Percentiles rank a stretch among this genome's conserved stretches.
Evolutionary conservation across 495 filamentous ascomycete genomes (phyloP).

Genomic region (Pseudoneurospora amorphoporcata): DNA sequence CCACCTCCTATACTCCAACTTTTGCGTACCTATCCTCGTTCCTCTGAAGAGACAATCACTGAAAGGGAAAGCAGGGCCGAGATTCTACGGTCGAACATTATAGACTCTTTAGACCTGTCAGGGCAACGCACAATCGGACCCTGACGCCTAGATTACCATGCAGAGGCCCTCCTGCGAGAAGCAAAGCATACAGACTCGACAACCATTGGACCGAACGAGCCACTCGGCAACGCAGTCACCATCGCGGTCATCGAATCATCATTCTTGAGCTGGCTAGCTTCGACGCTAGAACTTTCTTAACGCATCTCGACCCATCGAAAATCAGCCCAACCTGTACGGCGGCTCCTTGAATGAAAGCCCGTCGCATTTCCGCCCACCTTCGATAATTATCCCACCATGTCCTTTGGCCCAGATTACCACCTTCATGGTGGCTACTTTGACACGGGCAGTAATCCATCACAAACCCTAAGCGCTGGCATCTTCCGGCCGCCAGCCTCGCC

Average conservation of each 20-base stretch:
- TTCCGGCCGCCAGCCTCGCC: constrained; percentile 62
- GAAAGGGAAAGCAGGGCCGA: background rate
- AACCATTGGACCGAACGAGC: background rate
- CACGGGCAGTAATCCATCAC: constrained; percentile 22
- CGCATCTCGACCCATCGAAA: background rate
- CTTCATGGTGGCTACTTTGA: constrained; percentile 44
- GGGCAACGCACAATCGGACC: background rate
- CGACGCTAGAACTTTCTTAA: background rate
- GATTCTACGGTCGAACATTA: background rate
- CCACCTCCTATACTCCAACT: background rate
- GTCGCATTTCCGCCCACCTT: background rate
- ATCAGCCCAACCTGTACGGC: background rate
- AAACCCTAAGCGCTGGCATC: constrained; percentile 42
- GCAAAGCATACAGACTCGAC: background rate
- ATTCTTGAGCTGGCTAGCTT: background rate
- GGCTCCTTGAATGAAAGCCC: background rate
- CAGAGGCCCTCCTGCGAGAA: background rate
- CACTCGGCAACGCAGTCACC: background rate
- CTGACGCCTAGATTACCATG: background rate
- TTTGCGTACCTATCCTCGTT: background rate
- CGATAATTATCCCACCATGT: constrained; percentile 21
- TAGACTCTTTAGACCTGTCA: background rate
- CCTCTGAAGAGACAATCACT: background rate
- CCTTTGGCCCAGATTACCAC: constrained; percentile 31
- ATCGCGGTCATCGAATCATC: background rate